These are phyloP conservation scores for Monosporascus sp. DNA, from an alignment of 2,329 filamentous ascomycete genomes.

Conservation along the genomic window DNA sequence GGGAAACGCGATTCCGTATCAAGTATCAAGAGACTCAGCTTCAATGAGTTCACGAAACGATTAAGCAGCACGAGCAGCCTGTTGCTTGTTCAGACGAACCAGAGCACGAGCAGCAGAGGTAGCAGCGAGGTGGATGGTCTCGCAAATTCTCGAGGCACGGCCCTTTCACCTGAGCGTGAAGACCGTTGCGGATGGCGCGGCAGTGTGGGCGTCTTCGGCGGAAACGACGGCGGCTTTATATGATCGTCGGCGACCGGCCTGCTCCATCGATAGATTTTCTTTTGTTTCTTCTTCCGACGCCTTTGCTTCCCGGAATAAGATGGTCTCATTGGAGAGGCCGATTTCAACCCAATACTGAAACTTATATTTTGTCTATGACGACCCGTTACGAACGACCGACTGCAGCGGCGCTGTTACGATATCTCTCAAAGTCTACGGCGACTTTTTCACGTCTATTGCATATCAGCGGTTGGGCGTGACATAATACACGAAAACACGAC, in stretches of 20 bases:
- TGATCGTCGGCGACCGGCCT: constrained; percentile 24
- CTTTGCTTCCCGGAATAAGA: constrained; percentile 5
- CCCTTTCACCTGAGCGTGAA: constrained; percentile 32
- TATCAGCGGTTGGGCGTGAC: neutral
- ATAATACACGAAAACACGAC: neutral
- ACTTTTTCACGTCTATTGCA: neutral
- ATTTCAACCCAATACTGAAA: constrained; percentile 4
- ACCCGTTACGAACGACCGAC: constrained; percentile 12
- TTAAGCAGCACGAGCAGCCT: constrained; percentile 57
- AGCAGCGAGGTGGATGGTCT: constrained; percentile 38
- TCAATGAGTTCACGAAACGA: constrained; percentile 55
- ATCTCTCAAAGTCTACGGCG: neutral
- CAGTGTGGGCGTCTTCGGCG: constrained; percentile 47
- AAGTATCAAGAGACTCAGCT: constrained; percentile 53
- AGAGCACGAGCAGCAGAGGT: constrained; percentile 40
- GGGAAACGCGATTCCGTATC: constrained; percentile 49
- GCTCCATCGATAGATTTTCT: neutral
- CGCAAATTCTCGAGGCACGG: constrained; percentile 25
- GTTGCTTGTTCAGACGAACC: constrained; percentile 53
- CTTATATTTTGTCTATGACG: constrained; percentile 15
- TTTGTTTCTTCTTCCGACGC: constrained; percentile 8
- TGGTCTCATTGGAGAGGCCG: neutral
- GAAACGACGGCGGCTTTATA: constrained; percentile 48
- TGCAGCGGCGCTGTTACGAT: neutral
- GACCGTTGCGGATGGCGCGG: constrained; percentile 52